These are phyloP conservation scores for Limnanthes douglasii DNA, from an alignment of 345 rosid genomes.

Conservation along the genomic window DNA sequence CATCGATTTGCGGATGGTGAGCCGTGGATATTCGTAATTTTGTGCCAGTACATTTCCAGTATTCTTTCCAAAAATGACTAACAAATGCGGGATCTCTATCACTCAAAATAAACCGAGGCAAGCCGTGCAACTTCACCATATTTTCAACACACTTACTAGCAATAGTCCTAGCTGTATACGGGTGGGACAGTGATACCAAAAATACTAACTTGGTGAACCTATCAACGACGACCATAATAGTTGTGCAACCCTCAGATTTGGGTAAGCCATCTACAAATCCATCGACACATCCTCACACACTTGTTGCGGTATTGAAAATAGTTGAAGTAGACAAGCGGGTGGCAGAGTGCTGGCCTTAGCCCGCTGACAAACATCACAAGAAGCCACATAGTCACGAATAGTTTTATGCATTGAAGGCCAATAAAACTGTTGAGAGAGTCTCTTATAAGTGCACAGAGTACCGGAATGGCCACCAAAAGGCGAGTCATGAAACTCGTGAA, in stretches of 20 bases:
- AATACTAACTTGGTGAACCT: neutral
- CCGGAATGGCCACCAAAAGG: no score
- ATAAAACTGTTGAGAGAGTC: no score
- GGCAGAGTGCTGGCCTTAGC: neutral
- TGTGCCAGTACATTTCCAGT: neutral
- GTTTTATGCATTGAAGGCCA: neutral
- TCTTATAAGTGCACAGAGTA: no score
- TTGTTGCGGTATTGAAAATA: neutral
- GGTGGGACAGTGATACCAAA: conserved; percentile 1
- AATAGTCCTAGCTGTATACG: neutral
- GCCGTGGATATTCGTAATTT: neutral
- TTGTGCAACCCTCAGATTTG: neutral
- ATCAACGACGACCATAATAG: conserved; percentile 5
- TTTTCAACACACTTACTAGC: neutral
- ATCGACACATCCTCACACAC: neutral
- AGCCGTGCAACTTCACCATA: neutral
- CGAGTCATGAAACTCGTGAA: no score
- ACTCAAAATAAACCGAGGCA: neutral
- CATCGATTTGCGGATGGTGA: conserved; percentile 10
- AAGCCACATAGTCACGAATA: neutral
- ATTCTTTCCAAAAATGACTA: conserved; percentile 1
- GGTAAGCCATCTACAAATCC: conserved; percentile 1
- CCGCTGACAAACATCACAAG: conserved; percentile 4
- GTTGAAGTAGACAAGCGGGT: neutral
- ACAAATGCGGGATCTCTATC: neutral